Conservation (phyloP, 202 grass and related monocot genomes). For the Saccharum hybrid region DNA sequence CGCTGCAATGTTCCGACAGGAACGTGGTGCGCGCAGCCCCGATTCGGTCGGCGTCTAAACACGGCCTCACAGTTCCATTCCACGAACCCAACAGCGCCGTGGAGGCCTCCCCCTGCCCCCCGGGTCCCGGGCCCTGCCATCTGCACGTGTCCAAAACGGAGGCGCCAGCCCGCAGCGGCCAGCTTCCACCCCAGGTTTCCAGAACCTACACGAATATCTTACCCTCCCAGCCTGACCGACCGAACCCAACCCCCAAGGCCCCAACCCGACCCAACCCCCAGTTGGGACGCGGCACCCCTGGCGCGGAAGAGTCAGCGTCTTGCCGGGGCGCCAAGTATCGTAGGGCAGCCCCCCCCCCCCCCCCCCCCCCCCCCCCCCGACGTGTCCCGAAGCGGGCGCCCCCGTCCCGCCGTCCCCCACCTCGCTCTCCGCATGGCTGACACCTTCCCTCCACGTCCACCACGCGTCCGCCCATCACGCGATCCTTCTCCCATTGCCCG, state of each 20-base stretch:
- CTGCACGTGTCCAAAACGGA: conserved; percentile 29
- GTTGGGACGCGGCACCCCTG: too few relatives aligned
- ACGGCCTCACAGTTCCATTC: conserved; percentile 5
- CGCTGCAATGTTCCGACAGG: too few relatives aligned
- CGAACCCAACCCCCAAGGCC: not conserved
- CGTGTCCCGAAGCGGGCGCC: conserved; percentile 53
- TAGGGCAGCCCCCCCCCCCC: not conserved
- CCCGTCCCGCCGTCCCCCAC: conserved; percentile 22
- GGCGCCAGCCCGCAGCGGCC: not conserved
- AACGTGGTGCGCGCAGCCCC: too few relatives aligned
- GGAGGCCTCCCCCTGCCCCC: too few relatives aligned
- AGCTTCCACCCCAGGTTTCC: conserved; percentile 44
- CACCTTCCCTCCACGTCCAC: conserved; percentile 32
- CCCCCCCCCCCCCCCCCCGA: conserved; percentile 22
- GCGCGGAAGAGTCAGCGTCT: not conserved
- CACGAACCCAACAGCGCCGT: not conserved
- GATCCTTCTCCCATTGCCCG: not conserved
- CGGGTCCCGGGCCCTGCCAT: too few relatives aligned
- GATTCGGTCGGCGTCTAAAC: not conserved
- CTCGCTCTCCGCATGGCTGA: conserved; percentile 57
- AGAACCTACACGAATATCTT: conserved; percentile 48
- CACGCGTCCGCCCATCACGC: conserved; percentile 49
- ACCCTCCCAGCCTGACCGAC: not conserved
- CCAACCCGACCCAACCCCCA: not conserved
- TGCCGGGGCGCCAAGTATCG: not conserved